Evolutionary conservation across 495 filamentous ascomycete species (phyloP).

Genomic region (Aspergillus saccharolyticus): DNA sequence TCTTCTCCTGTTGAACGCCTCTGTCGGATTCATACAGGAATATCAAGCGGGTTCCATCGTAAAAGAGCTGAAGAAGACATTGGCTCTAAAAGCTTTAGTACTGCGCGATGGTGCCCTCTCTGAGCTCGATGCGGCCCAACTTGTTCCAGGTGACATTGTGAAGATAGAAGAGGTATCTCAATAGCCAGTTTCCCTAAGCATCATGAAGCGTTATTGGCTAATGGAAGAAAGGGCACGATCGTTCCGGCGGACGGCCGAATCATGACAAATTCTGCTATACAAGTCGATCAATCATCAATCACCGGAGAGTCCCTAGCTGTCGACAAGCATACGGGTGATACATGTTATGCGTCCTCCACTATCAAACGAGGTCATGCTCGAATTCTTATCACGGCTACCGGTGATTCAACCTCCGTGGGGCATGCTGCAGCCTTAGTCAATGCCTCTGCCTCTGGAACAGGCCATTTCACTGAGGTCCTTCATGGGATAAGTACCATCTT

Average conservation of each 20-base stretch:
- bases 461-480: conserved; percentile 87
- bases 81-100: conserved; percentile 80
- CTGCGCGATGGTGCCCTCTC: conserved; percentile 67
- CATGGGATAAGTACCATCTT: conserved; percentile 73
- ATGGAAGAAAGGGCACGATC: conserved; percentile 60
- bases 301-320: conserved; percentile 91
- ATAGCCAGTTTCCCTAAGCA: neutral
- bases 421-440: conserved; percentile 81
- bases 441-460: conserved; percentile 61
- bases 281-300: conserved; percentile 88
- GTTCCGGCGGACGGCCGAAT: conserved; percentile 85
- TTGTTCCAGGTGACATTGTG: conserved; percentile 88
- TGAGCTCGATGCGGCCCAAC: conserved; percentile 70
- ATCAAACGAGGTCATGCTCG: conserved; percentile 87
- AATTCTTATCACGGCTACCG: conserved; percentile 74
- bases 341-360: conserved; percentile 76
- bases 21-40: conserved; percentile 84
- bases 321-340: conserved; percentile 75
- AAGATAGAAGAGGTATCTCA: conserved; percentile 69
- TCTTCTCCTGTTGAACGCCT: conserved; percentile 73
- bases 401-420: conserved; percentile 85
- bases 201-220: neutral
- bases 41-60: conserved; percentile 87
- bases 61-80: conserved; percentile 84
- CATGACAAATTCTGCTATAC: conserved; percentile 71